Conservation (phyloP, 2,329 filamentous ascomycete species). For the Fusarium beomiforme region DNA sequence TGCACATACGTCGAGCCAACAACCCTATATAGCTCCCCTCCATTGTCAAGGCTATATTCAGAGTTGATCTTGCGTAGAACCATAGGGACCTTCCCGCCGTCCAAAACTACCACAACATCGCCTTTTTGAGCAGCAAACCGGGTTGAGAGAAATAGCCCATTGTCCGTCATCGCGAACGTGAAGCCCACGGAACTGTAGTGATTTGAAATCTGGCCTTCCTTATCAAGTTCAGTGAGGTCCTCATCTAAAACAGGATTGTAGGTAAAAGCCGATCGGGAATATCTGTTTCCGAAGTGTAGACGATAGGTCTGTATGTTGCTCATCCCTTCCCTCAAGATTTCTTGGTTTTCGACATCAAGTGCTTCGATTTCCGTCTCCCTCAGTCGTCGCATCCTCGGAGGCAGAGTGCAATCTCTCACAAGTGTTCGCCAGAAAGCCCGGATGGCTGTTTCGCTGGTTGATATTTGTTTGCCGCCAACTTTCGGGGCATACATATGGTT, state of each 20-base stretch:
- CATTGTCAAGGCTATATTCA: rapidly evolving
- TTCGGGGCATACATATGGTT: not conserved
- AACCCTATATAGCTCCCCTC: not conserved
- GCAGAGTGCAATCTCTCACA: constrained; percentile 1
- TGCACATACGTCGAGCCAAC: constrained; percentile 20
- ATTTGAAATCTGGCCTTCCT: not conserved
- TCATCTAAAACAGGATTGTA: not conserved
- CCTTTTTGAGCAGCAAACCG: not conserved
- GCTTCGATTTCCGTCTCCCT: not conserved
- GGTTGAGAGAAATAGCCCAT: constrained; percentile 4
- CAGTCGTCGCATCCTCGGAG: constrained; percentile 12
- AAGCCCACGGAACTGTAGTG: not conserved
- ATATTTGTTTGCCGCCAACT: not conserved
- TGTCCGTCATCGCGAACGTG: not conserved
- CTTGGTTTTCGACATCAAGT: not conserved
- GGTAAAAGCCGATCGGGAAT: not conserved
- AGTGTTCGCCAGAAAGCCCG: constrained; percentile 20
- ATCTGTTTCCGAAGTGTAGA: not conserved
- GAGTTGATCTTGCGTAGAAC: not conserved
- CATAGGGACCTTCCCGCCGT: constrained; percentile 24
- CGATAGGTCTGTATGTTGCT: rapidly evolving
- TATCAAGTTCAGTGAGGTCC: not conserved
- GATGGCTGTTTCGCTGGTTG: not conserved
- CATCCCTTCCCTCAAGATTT: not conserved
- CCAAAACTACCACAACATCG: constrained; percentile 13